Evolutionary conservation across 306 rosid species (phyloP).

Genomic region (Ochetophila trinervis): DNA sequence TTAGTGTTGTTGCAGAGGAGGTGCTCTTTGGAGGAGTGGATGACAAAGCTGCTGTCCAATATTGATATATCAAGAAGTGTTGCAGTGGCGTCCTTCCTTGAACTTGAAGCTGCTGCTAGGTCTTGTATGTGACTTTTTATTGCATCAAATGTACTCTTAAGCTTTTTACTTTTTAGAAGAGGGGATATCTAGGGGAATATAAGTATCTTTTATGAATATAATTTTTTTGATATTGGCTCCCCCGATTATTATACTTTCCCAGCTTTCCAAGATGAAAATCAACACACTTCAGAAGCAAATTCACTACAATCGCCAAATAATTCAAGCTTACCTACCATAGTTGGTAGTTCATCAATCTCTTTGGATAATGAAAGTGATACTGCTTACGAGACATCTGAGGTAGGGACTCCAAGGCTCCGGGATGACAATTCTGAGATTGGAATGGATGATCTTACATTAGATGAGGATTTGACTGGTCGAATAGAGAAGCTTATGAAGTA

Average conservation of each 20-base stretch:
- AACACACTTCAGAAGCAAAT: slow-evolving; percentile 52
- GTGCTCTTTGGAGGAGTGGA: slow-evolving; percentile 96
- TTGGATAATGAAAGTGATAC: slow-evolving; percentile 97
- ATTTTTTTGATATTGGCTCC: slow-evolving; percentile 9
- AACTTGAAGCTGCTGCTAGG: slow-evolving; percentile 97
- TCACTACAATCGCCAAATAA: slow-evolving; percentile 55
- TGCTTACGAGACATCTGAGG: slow-evolving; percentile 81
- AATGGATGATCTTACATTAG: slow-evolving; percentile 71
- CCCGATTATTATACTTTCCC: slow-evolving; percentile 35
- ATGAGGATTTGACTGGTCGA: slow-evolving; percentile 81
- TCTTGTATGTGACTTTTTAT: slow-evolving; percentile 68
- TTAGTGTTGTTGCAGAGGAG: slow-evolving; percentile 80
- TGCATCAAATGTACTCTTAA: slow-evolving; percentile 23
- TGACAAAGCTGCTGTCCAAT: slow-evolving; percentile 80
- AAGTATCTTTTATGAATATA: background rate
- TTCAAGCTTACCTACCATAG: slow-evolving; percentile 56
- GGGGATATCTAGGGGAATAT: background rate
- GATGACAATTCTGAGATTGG: slow-evolving; percentile 82
- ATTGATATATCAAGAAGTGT: slow-evolving; percentile 88
- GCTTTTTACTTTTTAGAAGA: slow-evolving; percentile 11
- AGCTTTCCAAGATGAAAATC: slow-evolving; percentile 85
- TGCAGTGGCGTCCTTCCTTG: slow-evolving; percentile 91
- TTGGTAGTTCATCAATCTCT: slow-evolving; percentile 77
- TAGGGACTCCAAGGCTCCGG: slow-evolving; percentile 69
- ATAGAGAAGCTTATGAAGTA: slow-evolving; percentile 84